Evolutionary conservation across 2,329 filamentous ascomycete species (phyloP).

Genomic region (Alternaria solani): DNA sequence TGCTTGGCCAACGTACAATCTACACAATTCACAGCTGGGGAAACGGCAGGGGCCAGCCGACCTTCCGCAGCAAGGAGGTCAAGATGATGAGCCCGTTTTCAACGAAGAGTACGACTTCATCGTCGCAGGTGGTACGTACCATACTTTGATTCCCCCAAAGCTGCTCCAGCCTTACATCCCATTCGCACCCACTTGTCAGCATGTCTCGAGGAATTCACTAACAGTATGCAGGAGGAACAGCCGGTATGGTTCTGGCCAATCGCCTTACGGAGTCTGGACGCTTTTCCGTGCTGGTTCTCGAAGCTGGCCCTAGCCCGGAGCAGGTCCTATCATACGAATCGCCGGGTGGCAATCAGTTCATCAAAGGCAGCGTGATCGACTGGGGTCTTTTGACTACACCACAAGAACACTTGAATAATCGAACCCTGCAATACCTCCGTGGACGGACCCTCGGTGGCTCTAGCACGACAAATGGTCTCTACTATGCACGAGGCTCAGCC

Average conservation of each 20-base stretch:
- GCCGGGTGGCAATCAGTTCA: slow-evolving; percentile 39
- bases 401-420: slow-evolving; percentile 30
- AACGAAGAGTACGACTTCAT: slow-evolving; percentile 34
- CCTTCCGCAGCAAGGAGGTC: slow-evolving; percentile 12
- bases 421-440: slow-evolving; percentile 35
- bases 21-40: slow-evolving; percentile 21
- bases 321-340: slow-evolving; percentile 40
- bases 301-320: slow-evolving; percentile 44
- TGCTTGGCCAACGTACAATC: slow-evolving; percentile 26
- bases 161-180: too few species aligned
- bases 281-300: slow-evolving; percentile 43
- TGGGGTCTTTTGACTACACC: slow-evolving; percentile 41
- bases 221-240: slow-evolving; percentile 28
- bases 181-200: accelerated
- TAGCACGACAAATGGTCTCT: slow-evolving; percentile 46
- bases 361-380: slow-evolving; percentile 40
- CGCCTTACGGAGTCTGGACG: slow-evolving; percentile 33
- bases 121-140: slow-evolving; percentile 26
- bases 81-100: slow-evolving; percentile 12
- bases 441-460: slow-evolving; percentile 44
- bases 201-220: not conserved
- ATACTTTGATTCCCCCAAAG: too few species aligned
- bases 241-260: slow-evolving; percentile 37
- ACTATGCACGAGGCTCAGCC: slow-evolving; percentile 43
- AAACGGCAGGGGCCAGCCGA: slow-evolving; percentile 21